phyloP scores from a whole-genome alignment of 2,329 filamentous ascomycete species.

The Exophiala sp. region DNA sequence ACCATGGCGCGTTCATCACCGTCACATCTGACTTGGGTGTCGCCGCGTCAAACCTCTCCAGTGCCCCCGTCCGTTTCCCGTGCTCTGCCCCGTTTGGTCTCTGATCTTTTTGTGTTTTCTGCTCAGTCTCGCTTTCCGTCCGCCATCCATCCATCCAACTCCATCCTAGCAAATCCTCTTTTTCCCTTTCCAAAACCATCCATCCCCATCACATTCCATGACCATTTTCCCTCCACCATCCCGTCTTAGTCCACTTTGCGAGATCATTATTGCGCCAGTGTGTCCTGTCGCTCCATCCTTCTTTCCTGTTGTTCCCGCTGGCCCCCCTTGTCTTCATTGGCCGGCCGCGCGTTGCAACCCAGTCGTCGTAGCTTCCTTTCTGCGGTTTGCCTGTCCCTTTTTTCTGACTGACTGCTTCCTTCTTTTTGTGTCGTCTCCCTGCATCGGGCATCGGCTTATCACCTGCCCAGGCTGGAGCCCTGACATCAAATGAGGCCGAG shows the following conservation, averaged over 20 bases:
- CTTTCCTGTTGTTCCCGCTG: slow-evolving; percentile 7
- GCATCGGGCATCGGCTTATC: slow-evolving; percentile 18
- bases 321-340: slow-evolving; percentile 16
- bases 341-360: slow-evolving; percentile 17
- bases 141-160: slow-evolving; percentile 9
- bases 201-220: slow-evolving; percentile 25
- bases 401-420: slow-evolving; percentile 14
- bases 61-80: slow-evolving; percentile 19
- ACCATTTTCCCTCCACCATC: slow-evolving; percentile 22
- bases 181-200: slow-evolving; percentile 5
- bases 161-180: slow-evolving; percentile 25
- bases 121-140: not conserved
- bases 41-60: slow-evolving; percentile 1
- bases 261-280: slow-evolving; percentile 26
- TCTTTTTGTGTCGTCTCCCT: slow-evolving; percentile 14
- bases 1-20: not conserved
- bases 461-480: slow-evolving; percentile 9
- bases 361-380: slow-evolving; percentile 23
- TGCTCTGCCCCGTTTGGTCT: slow-evolving; percentile 17
- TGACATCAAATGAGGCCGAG: slow-evolving; percentile 28
- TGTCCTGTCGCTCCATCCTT: slow-evolving; percentile 21
- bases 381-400: slow-evolving; percentile 25
- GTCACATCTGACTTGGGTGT: not conserved
- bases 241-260: slow-evolving; percentile 28
- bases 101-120: slow-evolving; percentile 8